Evolutionary conservation across 257 asterid species (phyloP), one percentile per base, ranked within the genome.

Genomic region (Salvia rosmarinus): DNA sequence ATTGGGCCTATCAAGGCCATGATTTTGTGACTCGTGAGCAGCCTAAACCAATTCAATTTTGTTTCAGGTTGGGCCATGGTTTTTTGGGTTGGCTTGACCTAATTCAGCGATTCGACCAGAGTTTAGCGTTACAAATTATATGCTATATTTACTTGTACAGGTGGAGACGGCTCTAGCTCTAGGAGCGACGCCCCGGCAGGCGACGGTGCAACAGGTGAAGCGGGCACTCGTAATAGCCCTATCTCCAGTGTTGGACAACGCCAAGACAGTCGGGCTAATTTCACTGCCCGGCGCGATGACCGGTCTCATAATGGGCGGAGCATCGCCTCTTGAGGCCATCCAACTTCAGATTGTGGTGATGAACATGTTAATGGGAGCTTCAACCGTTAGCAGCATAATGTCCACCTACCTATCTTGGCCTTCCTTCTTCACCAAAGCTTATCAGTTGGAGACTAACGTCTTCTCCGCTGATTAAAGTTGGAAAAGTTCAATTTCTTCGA

Each of bases 211-310:
- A n/a, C 98, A 93, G 67, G 97, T 93, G 80, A 93, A 84, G 65
- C 79, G 98, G 74, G 83, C 98, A 1, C 81, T 93, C 1, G 88
- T 90, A 1, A 80, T 93, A 32, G 98, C 95, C 9, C 88, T 93
- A 0, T 93, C 98, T 21, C 98, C 98, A 9, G 91, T 89, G 4
- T 56, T 93, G 76, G 98, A 93, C 80, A 93, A 90, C 58, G 98
- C 98, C 1, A 93, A 93, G 72, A 90, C 98, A 0, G 96, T 93
- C 0, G 98, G 98, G 0, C 82, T 93, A 12, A 89, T 93, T 62
- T 87, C 97, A 6, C 91, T 93, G 44, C 97, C 98, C 0, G 98
- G 98, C n/a, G 97, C 97, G 1, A 89, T 93, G 98, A 90, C 96
- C 0, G 98, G 98, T 1, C 89, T 93, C 10, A 93, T 93, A 68